A percentile compares a stretch with the other conserved stretches of the same genome.
These are phyloP conservation scores for Botrytis fabae DNA, from an alignment of 2,329 filamentous ascomycete genomes.

Conservation along the genomic window DNA sequence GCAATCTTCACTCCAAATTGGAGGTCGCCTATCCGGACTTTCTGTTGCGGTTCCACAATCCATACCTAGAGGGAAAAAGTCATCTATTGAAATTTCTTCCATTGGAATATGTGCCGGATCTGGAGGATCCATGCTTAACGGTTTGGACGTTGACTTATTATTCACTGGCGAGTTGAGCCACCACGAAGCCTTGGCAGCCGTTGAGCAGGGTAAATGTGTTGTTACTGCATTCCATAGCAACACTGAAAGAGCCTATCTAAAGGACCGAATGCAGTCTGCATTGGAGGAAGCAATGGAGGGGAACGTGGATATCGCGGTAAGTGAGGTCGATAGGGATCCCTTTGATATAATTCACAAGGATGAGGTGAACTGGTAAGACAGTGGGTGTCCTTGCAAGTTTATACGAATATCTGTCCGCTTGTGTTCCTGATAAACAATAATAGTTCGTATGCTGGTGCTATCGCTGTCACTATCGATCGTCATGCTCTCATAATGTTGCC, in stretches of 20 bases:
- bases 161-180: conserved; percentile 94
- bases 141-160: conserved; percentile 71
- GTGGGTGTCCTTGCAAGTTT: conserved; percentile 9
- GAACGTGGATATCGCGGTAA: conserved; percentile 68
- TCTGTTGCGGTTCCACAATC: conserved; percentile 39
- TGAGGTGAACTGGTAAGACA: conserved; percentile 22
- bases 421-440: background rate
- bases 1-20: conserved; percentile 27
- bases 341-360: conserved; percentile 65
- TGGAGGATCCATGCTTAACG: conserved; percentile 73
- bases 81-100: conserved; percentile 53
- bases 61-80: conserved; percentile 26
- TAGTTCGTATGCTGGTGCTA: background rate
- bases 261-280: conserved; percentile 65
- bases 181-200: conserved; percentile 84
- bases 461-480: background rate
- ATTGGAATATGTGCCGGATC: conserved; percentile 90
- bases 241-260: conserved; percentile 82
- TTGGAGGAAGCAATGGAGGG: conserved; percentile 59
- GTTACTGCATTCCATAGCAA: conserved; percentile 91
- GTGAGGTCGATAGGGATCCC: conserved; percentile 80
- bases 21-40: conserved; percentile 28
- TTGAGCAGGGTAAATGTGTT: conserved; percentile 79
- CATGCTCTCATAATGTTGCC: background rate
- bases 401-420: background rate